Conservation (phyloP, 2,329 filamentous ascomycete species). For the Penicillium hordei region DNA sequence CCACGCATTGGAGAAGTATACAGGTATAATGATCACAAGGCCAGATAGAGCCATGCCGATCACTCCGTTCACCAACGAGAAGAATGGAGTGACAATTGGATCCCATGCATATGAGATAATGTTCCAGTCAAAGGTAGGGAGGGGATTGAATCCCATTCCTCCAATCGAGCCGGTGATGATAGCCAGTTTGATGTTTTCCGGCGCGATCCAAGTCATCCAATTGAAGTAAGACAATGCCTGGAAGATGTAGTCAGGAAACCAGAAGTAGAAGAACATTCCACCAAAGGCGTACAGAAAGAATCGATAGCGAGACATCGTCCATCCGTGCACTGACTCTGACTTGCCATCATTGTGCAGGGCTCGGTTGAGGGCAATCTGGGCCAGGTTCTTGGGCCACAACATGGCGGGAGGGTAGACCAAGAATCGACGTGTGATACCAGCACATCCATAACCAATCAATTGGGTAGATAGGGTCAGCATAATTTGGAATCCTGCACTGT, state of each 20-base stretch:
- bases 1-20: constrained; percentile 13
- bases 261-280: constrained; percentile 55
- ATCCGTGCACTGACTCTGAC: constrained; percentile 1
- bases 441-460: constrained; percentile 41
- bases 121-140: constrained; percentile 50
- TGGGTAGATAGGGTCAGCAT: constrained; percentile 41
- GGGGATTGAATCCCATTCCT: constrained; percentile 46
- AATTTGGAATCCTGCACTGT: constrained; percentile 36
- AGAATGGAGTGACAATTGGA: constrained; percentile 46
- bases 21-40: constrained; percentile 17
- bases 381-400: constrained; percentile 18
- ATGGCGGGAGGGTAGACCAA: constrained; percentile 40
- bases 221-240: constrained; percentile 49
- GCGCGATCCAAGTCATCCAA: constrained; percentile 57
- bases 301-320: constrained; percentile 16
- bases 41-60: constrained; percentile 32
- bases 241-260: constrained; percentile 54
- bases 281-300: constrained; percentile 49
- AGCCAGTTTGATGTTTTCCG: constrained; percentile 41
- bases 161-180: constrained; percentile 40
- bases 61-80: constrained; percentile 40
- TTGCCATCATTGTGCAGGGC: constrained; percentile 11
- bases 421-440: constrained; percentile 37
- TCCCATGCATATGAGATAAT: constrained; percentile 32
- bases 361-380: constrained; percentile 12